Evolutionary conservation across 345 rosid species (phyloP).

Genomic region (Linum trigynum): DNA sequence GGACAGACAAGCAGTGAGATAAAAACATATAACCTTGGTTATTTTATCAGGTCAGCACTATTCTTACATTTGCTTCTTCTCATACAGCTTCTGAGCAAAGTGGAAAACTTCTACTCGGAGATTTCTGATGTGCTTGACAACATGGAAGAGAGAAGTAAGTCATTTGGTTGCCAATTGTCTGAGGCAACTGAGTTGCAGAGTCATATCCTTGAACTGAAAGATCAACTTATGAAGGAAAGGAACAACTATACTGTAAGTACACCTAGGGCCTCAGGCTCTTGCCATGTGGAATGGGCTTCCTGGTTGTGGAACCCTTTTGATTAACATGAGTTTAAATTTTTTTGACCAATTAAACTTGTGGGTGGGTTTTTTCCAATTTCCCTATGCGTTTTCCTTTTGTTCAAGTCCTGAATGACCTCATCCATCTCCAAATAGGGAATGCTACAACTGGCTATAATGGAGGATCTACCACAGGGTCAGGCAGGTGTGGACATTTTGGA

Average conservation of each 20-base stretch:
- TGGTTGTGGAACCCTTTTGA: not conserved
- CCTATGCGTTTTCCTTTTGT: not conserved
- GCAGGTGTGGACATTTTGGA: slow-evolving; percentile 63
- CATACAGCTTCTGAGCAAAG: slow-evolving; percentile 53
- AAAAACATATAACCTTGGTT: slow-evolving; percentile 1
- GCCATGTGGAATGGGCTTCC: not conserved
- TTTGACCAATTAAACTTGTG: not conserved
- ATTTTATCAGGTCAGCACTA: not conserved
- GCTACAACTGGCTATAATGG: slow-evolving; percentile 42
- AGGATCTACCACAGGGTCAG: slow-evolving; percentile 29
- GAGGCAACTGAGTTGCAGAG: slow-evolving; percentile 37
- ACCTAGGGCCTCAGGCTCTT: not conserved
- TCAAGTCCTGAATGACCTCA: not conserved
- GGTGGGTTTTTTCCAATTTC: not conserved
- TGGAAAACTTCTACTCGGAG: slow-evolving; percentile 52
- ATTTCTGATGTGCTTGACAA: slow-evolving; percentile 47
- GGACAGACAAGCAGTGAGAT: slow-evolving; percentile 1
- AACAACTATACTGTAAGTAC: slow-evolving; percentile 54
- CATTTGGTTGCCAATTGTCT: slow-evolving; percentile 33
- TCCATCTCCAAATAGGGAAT: slow-evolving; percentile 34
- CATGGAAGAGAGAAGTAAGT: slow-evolving; percentile 49
- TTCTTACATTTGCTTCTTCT: not conserved
- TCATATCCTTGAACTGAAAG: slow-evolving; percentile 49
- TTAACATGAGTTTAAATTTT: not conserved
- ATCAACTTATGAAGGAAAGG: slow-evolving; percentile 56